Base-by-base conservation (phyloP, 108 stramenopile species). In the Stephanodiscus triporus region DNA sequence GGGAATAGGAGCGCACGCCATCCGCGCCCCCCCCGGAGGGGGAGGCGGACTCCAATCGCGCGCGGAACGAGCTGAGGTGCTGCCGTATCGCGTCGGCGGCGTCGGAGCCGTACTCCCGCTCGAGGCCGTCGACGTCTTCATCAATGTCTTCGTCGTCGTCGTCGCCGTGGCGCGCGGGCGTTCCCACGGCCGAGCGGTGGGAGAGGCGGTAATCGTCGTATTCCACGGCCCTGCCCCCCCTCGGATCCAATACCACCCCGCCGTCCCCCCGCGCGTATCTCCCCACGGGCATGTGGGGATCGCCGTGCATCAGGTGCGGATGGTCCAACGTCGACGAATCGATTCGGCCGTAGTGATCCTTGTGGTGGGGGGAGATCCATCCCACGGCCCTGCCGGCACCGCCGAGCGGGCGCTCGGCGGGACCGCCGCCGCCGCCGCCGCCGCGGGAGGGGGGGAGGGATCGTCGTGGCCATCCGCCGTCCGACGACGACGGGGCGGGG, bases 351-450 rank as follows among this genome's bases (percentile, higher is more conserved):
- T 80, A 80, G 55, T 80, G 72, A 50, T 80, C 79, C 8, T 27
- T 64, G 79, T 80, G 79, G 50, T 73, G 72, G 67, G 79, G 79
- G 11, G 79, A 80, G 59, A 58, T 80, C 79, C 79, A 80, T 26
- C 49, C 45, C 30, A 19, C 32, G 9, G 17, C 19, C 38, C 22
- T 26, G 24, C 78, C 72, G 6, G 29, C 53, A 38, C 79, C 79
- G 13, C 66, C 72, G 16, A 30, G 5, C 19, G 0, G 0, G 47
- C 20, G 14, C 36, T 17, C 40, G 24, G 14, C 0, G 29, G 16
- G 8, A 7, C n/a, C n/a, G n/a, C n/a, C n/a, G 13, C 53, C 53
- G 53, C 53, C 53, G 53, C 22, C 22, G 55, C 22, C 55, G 55
- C 3, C 17, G 13, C 0, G 3, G 23, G 56, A 32, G 0, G 20